A percentile compares a stretch with the other conserved stretches of the same genome.
These are phyloP conservation scores for Zychaea mexicana DNA, from an alignment of 371 early-diverging fungal species.

Conservation along the genomic window DNA sequence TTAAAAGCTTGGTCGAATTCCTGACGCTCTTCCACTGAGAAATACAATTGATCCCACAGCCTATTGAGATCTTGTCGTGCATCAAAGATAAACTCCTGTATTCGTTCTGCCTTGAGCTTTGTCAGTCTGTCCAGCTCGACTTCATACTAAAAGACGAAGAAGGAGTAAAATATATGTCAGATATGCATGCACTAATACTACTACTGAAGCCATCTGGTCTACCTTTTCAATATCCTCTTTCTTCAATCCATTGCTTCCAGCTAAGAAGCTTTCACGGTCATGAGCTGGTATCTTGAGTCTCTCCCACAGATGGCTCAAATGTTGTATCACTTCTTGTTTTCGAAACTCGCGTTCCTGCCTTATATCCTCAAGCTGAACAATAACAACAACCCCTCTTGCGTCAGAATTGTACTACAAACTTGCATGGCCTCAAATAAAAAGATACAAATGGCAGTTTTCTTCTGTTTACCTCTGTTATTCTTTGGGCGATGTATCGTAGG, in stretches of 20 bases:
- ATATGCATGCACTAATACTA: neutral
- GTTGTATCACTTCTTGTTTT: constrained; percentile 33
- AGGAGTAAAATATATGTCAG: neutral
- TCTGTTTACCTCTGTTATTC: constrained; percentile 17
- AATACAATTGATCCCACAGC: constrained; percentile 46
- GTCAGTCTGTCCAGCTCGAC: constrained; percentile 26
- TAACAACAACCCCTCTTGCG: neutral
- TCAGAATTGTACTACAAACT: no score
- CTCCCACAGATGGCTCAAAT: constrained; percentile 41
- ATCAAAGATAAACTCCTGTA: constrained; percentile 40
- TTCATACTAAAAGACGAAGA: constrained; percentile 14
- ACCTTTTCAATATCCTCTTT: constrained; percentile 30
- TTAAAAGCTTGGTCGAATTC: constrained; percentile 32
- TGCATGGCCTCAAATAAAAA: neutral
- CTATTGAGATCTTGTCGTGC: constrained; percentile 34
- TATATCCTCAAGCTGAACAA: constrained; percentile 27
- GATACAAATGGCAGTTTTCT: no score
- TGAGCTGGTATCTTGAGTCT: constrained; percentile 27
- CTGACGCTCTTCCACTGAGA: constrained; percentile 29
- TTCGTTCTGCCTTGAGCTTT: constrained; percentile 35
- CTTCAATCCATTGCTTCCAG: constrained; percentile 28
- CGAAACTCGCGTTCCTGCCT: constrained; percentile 36
- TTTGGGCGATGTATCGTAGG: constrained; percentile 13
- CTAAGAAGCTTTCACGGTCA: constrained; percentile 25
- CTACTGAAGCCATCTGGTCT: neutral